phyloP scores from a whole-genome alignment of 306 rosid species.

The Prunus salicina region DNA sequence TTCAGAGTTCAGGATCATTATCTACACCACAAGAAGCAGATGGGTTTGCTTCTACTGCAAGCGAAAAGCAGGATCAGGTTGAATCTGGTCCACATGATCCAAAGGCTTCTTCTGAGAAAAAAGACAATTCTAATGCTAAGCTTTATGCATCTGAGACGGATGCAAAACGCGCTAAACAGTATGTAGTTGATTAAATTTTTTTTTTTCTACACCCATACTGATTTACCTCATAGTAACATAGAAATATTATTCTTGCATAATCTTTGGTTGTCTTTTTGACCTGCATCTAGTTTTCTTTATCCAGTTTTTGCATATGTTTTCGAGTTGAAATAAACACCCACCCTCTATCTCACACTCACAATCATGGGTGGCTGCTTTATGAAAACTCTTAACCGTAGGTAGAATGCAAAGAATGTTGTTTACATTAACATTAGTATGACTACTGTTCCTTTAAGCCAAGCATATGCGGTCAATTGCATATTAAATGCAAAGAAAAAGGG shows the following conservation, averaged over 20 bases:
- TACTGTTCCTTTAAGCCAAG: not conserved
- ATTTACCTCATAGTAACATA: not conserved
- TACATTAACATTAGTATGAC: not conserved
- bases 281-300: not conserved
- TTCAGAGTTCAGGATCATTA: slow-evolving; percentile 61
- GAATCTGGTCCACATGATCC: slow-evolving; percentile 67
- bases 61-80: slow-evolving; percentile 51
- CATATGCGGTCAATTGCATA: not conserved
- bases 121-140: slow-evolving; percentile 59
- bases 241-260: not conserved
- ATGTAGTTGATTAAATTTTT: slow-evolving; percentile 23
- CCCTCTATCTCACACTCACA: not conserved
- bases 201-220: not conserved
- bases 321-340: not conserved
- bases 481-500: not conserved
- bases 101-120: slow-evolving; percentile 57
- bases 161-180: slow-evolving; percentile 98
- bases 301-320: not conserved
- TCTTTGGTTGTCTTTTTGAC: not conserved
- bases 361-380: not conserved
- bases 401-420: not conserved
- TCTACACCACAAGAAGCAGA: slow-evolving; percentile 63
- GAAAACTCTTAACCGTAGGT: not conserved
- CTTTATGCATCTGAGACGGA: slow-evolving; percentile 72
- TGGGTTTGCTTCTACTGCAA: slow-evolving; percentile 46